A percentile compares a stretch with the other conserved stretches of the same genome.
Conservation (phyloP, 23 red algal species). For the Gracilaria gracilis region DNA sequence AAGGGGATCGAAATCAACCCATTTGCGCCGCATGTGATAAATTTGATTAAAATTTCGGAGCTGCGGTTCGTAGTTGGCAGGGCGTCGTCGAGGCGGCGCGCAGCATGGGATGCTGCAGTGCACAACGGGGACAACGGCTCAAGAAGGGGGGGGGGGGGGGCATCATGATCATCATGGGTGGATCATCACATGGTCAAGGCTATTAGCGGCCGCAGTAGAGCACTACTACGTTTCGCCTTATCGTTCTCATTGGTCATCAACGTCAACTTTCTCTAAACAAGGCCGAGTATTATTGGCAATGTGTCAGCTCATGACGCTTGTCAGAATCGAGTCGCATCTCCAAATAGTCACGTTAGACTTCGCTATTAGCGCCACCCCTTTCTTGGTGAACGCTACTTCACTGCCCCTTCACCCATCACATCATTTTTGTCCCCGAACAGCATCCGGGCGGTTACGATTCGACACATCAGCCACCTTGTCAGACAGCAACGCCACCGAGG, state of each 20-base stretch:
- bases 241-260: constrained; percentile 1
- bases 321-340: neutral
- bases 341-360: neutral
- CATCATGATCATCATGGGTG: neutral
- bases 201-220: constrained; percentile 1
- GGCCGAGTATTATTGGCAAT: constrained; percentile 14
- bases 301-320: constrained; percentile 40
- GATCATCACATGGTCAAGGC: neutral
- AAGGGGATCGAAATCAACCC: neutral
- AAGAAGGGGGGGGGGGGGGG: too few relatives aligned
- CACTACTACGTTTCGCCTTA: neutral
- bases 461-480: neutral
- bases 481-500: neutral
- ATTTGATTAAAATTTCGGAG: too few relatives aligned
- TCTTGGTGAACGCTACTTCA: neutral
- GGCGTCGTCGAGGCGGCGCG: too few relatives aligned
- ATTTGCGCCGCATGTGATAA: too few relatives aligned
- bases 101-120: too few relatives aligned
- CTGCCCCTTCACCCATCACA: neutral
- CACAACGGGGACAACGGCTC: too few relatives aligned
- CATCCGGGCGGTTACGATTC: neutral
- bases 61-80: too few relatives aligned
- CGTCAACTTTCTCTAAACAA: neutral
- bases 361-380: neutral
- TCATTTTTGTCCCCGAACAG: neutral